A percentile compares a stretch with the other conserved stretches of the same genome.
Evolutionary conservation across 306 rosid genomes (phyloP).

Genomic region (Canavalia gladiata): DNA sequence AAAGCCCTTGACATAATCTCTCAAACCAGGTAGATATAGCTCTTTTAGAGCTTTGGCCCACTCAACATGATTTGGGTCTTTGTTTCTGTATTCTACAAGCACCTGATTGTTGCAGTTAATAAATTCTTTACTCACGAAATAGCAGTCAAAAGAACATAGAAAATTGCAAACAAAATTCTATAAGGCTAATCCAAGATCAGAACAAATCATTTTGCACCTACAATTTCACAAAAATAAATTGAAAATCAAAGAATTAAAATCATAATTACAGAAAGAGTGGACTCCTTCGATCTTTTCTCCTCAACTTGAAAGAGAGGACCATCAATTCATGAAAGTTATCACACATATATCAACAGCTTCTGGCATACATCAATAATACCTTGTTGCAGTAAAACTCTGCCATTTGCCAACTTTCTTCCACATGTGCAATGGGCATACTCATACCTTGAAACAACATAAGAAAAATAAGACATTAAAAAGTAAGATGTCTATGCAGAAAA

Average conservation of each 20-base stretch:
- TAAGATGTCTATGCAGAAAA: slow-evolving; percentile 34
- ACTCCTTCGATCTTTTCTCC: slow-evolving; percentile 36
- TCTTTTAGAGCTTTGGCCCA: slow-evolving; percentile 99
- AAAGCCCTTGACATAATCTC: slow-evolving; percentile 86
- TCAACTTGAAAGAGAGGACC: slow-evolving; percentile 11
- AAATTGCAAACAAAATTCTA: slow-evolving; percentile 29
- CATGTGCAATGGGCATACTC: slow-evolving; percentile 98
- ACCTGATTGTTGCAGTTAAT: slow-evolving; percentile 63
- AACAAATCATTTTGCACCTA: slow-evolving; percentile 1
- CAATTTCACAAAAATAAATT: slow-evolving; percentile 14
- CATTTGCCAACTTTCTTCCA: slow-evolving; percentile 99
- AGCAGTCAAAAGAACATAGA: slow-evolving; percentile 6
- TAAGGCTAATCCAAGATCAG: neutral
- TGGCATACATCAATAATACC: slow-evolving; percentile 62
- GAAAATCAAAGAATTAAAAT: slow-evolving; percentile 31
- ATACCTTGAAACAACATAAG: slow-evolving; percentile 70
- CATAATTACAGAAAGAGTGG: slow-evolving; percentile 9
- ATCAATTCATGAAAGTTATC: slow-evolving; percentile 27
- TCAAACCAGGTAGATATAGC: slow-evolving; percentile 89
- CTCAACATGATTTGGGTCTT: slow-evolving; percentile 94
- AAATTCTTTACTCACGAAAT: slow-evolving; percentile 3
- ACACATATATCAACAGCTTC: slow-evolving; percentile 37
- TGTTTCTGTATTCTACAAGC: slow-evolving; percentile 87
- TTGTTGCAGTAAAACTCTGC: slow-evolving; percentile 98
- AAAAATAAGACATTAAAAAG: slow-evolving; percentile 40